Evolutionary conservation across 2,329 filamentous ascomycete genomes (phyloP), one percentile per base, ranked within the genome.

Genomic region (Teratosphaeria epicoccoides): DNA sequence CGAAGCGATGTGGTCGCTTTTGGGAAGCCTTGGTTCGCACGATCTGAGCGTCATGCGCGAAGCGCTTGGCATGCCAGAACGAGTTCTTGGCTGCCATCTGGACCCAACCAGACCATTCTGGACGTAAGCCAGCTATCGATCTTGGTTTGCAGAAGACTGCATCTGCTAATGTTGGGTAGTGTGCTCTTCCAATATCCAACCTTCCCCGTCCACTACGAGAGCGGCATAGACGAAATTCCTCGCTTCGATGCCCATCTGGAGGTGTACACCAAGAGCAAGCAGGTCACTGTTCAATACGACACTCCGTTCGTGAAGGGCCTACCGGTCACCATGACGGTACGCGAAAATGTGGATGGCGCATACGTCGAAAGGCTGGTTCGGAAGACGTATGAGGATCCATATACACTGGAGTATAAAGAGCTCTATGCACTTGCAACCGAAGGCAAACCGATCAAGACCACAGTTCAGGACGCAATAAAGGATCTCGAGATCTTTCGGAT

Each of bases 301-400:
- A 76, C 77, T 0, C 80, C 80, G 0, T 81, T 76, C 51, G 69
- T 81, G n/a, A 79, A 79, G 56, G 78, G 73, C 0, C 63, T 80
- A 1, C 74, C 76, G 0, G 74, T 78, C 23, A 74, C 68, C 5
- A 71, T 81, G 50, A 65, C 63, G 0, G 65, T 80, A 7, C 60
- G 69, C 5, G 76, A 81, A 55, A 63, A 67, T 43, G 66, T 68
- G 4, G 65, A 59, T 9, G 48, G 70, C 10, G 70, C 66, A 22
- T 57, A 58, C 6, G 49, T 59, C 51, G 59, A 57, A 9, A 54
- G 56, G 37, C 52, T 12, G 1, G 61, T 77, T 2, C 61, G 71
- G 25, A 69, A 66, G 29, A 74, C 73, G 0, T 81, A 76, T 54
- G 60, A 75, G 56, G 73, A 75, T 59, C 66, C 72, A 3, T 75